Evolutionary conservation across 371 early-diverging fungal species (phyloP).

Genomic region (Mucor irregularis): DNA sequence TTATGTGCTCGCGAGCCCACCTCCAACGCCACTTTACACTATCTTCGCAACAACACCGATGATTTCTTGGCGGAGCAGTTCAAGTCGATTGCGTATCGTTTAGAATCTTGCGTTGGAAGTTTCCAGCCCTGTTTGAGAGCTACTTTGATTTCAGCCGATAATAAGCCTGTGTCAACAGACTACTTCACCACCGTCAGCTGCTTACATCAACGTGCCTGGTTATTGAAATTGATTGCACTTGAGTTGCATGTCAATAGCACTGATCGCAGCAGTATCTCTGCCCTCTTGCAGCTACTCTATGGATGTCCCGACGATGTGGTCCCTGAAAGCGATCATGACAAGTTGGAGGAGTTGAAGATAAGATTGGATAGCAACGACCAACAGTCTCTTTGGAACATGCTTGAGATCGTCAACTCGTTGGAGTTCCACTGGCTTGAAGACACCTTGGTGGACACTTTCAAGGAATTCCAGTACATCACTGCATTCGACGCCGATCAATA

Average conservation of each 20-base stretch:
- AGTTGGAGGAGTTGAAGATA: slow-evolving; percentile 1
- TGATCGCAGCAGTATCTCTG: neutral
- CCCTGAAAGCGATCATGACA: neutral
- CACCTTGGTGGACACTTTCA: neutral
- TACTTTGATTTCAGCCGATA: slow-evolving; percentile 10
- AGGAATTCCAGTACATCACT: slow-evolving; percentile 5
- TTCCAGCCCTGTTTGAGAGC: slow-evolving; percentile 20
- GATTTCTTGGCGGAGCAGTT: slow-evolving; percentile 69
- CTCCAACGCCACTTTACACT: slow-evolving; percentile 68
- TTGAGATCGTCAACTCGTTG: slow-evolving; percentile 51
- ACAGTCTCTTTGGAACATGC: slow-evolving; percentile 52
- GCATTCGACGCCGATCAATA: slow-evolving; percentile 19
- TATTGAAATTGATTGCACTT: slow-evolving; percentile 78
- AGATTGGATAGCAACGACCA: slow-evolving; percentile 3
- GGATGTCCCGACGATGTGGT: slow-evolving; percentile 10
- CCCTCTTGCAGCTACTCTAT: slow-evolving; percentile 16
- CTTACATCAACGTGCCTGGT: slow-evolving; percentile 84
- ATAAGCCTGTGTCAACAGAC: slow-evolving; percentile 32
- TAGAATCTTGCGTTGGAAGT: slow-evolving; percentile 9
- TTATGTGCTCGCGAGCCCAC: slow-evolving; percentile 72
- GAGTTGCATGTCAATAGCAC: slow-evolving; percentile 60
- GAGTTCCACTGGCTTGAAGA: slow-evolving; percentile 52
- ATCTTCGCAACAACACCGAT: slow-evolving; percentile 67
- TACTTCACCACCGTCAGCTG: slow-evolving; percentile 55
- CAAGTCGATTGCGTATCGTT: slow-evolving; percentile 34